These are phyloP conservation scores for Ambrosiella xylebori DNA, from an alignment of 2,329 filamentous ascomycete genomes.

Conservation along the genomic window DNA sequence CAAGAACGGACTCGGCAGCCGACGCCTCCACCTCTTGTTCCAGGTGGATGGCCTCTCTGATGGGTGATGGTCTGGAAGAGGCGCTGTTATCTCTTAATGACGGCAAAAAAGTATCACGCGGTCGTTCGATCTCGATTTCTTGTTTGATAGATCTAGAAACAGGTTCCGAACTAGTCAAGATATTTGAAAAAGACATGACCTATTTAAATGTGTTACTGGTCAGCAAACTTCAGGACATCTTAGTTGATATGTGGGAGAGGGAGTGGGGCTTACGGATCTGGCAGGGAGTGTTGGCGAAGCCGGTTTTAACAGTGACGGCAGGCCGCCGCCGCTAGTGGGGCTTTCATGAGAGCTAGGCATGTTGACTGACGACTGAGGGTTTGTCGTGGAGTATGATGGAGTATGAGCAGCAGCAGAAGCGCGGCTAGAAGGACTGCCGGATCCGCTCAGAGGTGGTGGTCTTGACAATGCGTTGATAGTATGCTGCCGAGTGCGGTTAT, in stretches of 20 bases:
- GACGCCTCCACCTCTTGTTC: not conserved
- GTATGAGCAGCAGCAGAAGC: not conserved
- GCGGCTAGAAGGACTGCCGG: constrained; percentile 6
- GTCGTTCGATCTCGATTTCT: constrained; percentile 1
- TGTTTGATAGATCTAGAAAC: constrained; percentile 18
- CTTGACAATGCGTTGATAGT: constrained; percentile 18
- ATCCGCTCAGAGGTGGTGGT: constrained; percentile 16
- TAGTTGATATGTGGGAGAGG: not conserved
- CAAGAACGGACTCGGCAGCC: constrained; percentile 7
- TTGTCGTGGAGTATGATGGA: constrained; percentile 14
- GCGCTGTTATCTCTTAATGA: constrained; percentile 6
- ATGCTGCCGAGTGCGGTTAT: constrained; percentile 12
- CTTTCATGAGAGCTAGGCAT: constrained; percentile 12
- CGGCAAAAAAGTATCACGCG: constrained; percentile 4
- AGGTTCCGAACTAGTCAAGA: constrained; percentile 65
- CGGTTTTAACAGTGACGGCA: constrained; percentile 13
- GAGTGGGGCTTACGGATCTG: constrained; percentile 7
- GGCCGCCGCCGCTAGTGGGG: constrained; percentile 6
- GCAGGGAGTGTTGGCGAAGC: constrained; percentile 11
- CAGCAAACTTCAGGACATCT: constrained; percentile 1
- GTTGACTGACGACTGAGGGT: constrained; percentile 30
- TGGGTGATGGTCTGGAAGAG: constrained; percentile 6
- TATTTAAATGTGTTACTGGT: constrained; percentile 25
- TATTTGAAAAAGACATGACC: constrained; percentile 92
- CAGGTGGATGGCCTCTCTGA: not conserved